Conservation (phyloP, 148 eudicot species). For the Cornus suecica region DNA sequence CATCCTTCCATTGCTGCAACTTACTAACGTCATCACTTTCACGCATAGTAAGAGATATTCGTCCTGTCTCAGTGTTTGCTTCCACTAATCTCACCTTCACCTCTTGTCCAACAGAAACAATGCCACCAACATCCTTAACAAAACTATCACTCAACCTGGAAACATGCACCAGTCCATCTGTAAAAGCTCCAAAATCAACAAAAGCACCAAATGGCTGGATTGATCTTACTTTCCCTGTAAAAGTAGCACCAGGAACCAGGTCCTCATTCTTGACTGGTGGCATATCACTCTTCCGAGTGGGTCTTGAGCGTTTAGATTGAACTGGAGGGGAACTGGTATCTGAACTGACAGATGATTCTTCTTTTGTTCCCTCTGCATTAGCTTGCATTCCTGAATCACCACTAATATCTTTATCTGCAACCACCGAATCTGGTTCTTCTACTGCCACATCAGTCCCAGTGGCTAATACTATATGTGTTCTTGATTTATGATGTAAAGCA, state of each 20-base stretch:
- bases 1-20: conserved; percentile 42
- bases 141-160: conserved; percentile 69
- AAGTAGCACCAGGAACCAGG: conserved; percentile 76
- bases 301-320: conserved; percentile 49
- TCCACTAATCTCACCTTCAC: conserved; percentile 86
- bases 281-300: conserved; percentile 80
- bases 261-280: conserved; percentile 93
- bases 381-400: conserved; percentile 28
- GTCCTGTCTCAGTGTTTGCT: conserved; percentile 60
- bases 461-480: conserved; percentile 35
- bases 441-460: conserved; percentile 68
- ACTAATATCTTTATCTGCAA: conserved; percentile 36
- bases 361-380: conserved; percentile 32
- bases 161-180: conserved; percentile 94
- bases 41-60: conserved; percentile 93
- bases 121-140: conserved; percentile 77
- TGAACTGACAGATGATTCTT: conserved; percentile 38
- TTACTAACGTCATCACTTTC: conserved; percentile 45
- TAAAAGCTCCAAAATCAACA: conserved; percentile 94
- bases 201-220: conserved; percentile 97
- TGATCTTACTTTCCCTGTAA: conserved; percentile 81
- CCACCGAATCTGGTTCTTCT: conserved; percentile 49
- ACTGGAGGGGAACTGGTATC: conserved; percentile 33
- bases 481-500: conserved; percentile 26
- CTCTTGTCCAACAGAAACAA: conserved; percentile 87